phyloP scores from a whole-genome alignment of 108 stramenopile species.

The Pelagomonas calceolata region DNA sequence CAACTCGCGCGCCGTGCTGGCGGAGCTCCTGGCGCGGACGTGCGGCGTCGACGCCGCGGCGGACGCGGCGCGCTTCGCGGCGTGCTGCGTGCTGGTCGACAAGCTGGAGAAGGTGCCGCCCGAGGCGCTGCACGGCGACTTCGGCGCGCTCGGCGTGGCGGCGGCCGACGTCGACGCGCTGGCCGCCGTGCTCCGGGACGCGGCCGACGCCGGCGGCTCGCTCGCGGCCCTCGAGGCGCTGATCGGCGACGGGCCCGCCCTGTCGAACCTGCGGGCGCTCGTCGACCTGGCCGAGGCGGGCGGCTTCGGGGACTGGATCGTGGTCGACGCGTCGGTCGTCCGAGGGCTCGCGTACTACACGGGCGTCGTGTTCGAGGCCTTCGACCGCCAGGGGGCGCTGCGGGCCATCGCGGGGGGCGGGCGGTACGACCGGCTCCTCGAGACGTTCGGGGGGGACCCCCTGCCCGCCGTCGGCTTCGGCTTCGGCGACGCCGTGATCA shows the following conservation, averaged over 20 bases:
- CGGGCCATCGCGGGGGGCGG: conserved; percentile 97
- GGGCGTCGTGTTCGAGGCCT: conserved; percentile 92
- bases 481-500: conserved; percentile 96
- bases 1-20: conserved; percentile 76
- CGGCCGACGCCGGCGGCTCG: not conserved
- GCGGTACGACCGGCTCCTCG: conserved; percentile 84
- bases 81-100: conserved; percentile 89
- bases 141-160: not conserved
- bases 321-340: conserved; percentile 91
- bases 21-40: conserved; percentile 60
- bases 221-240: not conserved
- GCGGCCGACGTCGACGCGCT: not conserved
- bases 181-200: not conserved
- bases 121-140: not conserved
- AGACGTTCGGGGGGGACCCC: conserved; percentile 85
- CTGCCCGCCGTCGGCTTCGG: conserved; percentile 94
- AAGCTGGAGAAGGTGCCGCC: conserved; percentile 87
- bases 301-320: conserved; percentile 77
- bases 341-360: conserved; percentile 95
- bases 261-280: conserved; percentile 59
- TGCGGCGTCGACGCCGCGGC: conserved; percentile 70
- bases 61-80: conserved; percentile 68
- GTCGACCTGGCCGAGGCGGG: conserved; percentile 65
- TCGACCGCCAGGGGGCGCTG: conserved; percentile 81
- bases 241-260: conserved; percentile 34